Evolutionary conservation across 2,329 filamentous ascomycete species (phyloP), one percentile per base, ranked within the genome.

Genomic region (Cladophialophora chaetospira): DNA sequence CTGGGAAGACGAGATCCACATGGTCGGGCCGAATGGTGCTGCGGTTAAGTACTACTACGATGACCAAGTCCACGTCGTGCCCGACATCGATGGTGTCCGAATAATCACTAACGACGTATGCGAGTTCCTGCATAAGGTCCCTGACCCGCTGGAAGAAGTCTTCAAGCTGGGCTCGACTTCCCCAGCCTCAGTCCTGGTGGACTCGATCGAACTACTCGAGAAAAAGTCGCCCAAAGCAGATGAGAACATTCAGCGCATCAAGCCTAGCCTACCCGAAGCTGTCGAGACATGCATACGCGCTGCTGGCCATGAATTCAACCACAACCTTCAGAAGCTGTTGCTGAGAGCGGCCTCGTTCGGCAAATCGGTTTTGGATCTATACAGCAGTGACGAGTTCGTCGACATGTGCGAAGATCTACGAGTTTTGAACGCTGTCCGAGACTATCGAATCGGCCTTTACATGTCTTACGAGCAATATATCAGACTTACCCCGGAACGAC

Each of bases 361-460:
- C 60, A 99, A 99, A 72, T 97, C 94, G 0, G 94, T 97, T 0
- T 81, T 99, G 3, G 94, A 97, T 67, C 86, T 97, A 10, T 99
- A 97, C 75, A 97, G 94, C 72, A 97, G 92, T 69, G 94, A 99
- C 68, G 93, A 99, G 63, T 99, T 97, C 73, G 94, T 99, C 52
- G 93, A 97, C 62, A 97, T 97, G 87, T 96, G 91, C 65, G 93
- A 99, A 72, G 94, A 88, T 0, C 76, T 99, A 13, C 87, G 94
- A 13, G 92, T 99, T 0, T 79, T 99, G 45, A 97, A 97, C 67
- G 93, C 93, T 5, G 88, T 93, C 10, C 86, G 94, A 49, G 95
- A 89, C 71, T 97, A 94, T 70, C 89, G 95, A 67, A 83, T 97
- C 51, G 94, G 94, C 2, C 77, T 99, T 19, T 91, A 93, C 0